Evolutionary conservation across 164 flowering plant species (phyloP), one percentile per base, ranked within the genome.

Genomic region (Aristolochia contorta): DNA sequence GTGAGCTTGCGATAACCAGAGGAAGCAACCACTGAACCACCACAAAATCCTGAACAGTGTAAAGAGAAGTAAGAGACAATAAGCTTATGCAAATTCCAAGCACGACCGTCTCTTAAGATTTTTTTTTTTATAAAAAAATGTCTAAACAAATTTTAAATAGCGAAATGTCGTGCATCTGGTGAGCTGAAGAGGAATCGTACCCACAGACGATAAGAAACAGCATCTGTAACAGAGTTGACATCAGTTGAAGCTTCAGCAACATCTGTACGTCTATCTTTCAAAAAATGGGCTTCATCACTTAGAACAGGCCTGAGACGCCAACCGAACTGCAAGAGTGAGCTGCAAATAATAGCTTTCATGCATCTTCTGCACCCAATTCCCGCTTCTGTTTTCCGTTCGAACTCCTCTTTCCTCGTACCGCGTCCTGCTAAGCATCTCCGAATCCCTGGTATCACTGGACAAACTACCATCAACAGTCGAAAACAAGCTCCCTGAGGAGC

Each of bases 201-300:
- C 98, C 98, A 92, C 12, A 92, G 82, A 45, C 98, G 86, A 64
- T 84, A 84, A 2, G 96, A 86, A 45, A 82, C 82, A 1, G 76
- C 64, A 33, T 85, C 84, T 0, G 72, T 77, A 32, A 82, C 82
- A 0, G 76, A 64, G 43, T 85, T 84, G 0, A 71, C 77, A 69
- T 85, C 89, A 16, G 71, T 63, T 59, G 70, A 67, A 48, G 62
- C 62, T 20, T 23, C 65, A 41, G 2, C 47, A 6, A 16, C 16
- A 32, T 73, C 72, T n/a, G 55, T 51, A 19, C 18, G 67, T 41
- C 63, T 33, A 63, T 68, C 79, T 13, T 57, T 72, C 64, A 76
- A 13, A 57, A 76, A 69, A 48, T 62, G 22, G 25, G 79, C 68
- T 62, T 79, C 91, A 49, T 65, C 60, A 27, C 61, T 75, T 12